Conservation (phyloP, 768 basidiomycete species). For the Russula dissimulans region DNA sequence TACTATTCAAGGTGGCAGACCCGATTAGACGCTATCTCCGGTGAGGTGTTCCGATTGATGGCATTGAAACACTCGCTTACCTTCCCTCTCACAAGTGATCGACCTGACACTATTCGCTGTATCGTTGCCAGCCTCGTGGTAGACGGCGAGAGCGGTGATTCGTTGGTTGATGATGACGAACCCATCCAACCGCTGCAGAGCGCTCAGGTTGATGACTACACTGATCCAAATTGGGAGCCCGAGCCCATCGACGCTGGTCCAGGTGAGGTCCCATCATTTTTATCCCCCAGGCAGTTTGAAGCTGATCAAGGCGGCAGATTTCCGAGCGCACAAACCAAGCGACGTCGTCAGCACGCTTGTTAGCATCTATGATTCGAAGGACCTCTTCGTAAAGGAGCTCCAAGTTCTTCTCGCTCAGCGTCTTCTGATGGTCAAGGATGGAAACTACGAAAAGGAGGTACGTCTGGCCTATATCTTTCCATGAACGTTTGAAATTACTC, state of each 20-base stretch:
- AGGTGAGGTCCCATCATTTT: constrained; percentile 37
- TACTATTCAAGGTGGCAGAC: constrained; percentile 89
- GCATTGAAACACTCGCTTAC: not conserved
- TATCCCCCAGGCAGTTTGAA: not conserved
- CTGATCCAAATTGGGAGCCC: constrained; percentile 89
- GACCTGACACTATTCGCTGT: constrained; percentile 88
- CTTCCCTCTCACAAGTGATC: constrained; percentile 36
- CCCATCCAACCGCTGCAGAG: constrained; percentile 68
- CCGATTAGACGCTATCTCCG: constrained; percentile 85
- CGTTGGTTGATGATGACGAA: constrained; percentile 78
- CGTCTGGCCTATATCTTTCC: constrained; percentile 2
- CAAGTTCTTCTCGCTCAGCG: constrained; percentile 87
- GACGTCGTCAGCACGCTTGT: constrained; percentile 95
- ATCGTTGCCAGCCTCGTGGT: constrained; percentile 90
- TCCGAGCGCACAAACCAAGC: constrained; percentile 81
- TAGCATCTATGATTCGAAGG: constrained; percentile 95
- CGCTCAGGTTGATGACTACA: constrained; percentile 74
- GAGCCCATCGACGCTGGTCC: constrained; percentile 96
- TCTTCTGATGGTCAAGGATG: constrained; percentile 70
- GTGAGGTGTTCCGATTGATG: constrained; percentile 29
- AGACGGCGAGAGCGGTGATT: constrained; percentile 72
- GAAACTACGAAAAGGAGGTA: constrained; percentile 65
- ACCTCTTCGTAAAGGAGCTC: constrained; percentile 91
- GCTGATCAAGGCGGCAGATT: constrained; percentile 45
- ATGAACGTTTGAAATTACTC: not conserved